Evolutionary conservation across 2,329 filamentous ascomycete genomes (phyloP), one percentile per base, ranked within the genome.

Genomic region (Aureobasidium sp.): DNA sequence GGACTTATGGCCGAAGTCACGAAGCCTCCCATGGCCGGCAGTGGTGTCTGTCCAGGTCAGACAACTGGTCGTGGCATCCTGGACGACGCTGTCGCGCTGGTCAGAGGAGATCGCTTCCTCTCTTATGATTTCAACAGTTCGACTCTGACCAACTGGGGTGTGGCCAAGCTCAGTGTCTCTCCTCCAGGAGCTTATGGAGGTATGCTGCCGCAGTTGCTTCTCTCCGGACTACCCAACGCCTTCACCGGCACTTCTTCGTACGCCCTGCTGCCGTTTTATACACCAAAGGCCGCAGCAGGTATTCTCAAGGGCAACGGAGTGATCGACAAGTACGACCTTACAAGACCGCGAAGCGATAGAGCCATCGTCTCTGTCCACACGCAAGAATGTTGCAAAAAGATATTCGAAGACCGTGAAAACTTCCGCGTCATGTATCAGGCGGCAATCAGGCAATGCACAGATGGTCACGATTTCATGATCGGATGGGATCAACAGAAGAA

Each of bases 1-100:
- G 82, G 82, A 14, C 67, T 85, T 7, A 77, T 84, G 67, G 75
- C 80, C 9, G 83, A 85, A 69, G 77, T 79, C 60, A 76, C 81
- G 15, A 85, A 85, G 66, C 77, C 78, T 5, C 67, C 81, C 0
- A 78, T 81, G 68, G 66, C 77, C 6, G 77, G 77, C 4, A 75
- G 73, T 65, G 77, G 77, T 65, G 73, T 79, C 29, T 78, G 77
- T 53, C 76, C 77, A 15, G 74, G 75, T 9, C 75, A 79, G 27
- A 78, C 78, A 2, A 77, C 73, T 6, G 75, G 75, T 49, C 74
- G 78, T 61, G 77, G 75, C 48, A 79, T 80, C 56, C 69, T 80
- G 7, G 73, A 77, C 53, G 78, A 80, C 65, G 78, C 78, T n/a
- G 78, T 80, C 1, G 71, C 77, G 7, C 71, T 79, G 3, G 74